phyloP scores from a whole-genome alignment of 352 stramenopile species.

The Globisporangium polare region DNA sequence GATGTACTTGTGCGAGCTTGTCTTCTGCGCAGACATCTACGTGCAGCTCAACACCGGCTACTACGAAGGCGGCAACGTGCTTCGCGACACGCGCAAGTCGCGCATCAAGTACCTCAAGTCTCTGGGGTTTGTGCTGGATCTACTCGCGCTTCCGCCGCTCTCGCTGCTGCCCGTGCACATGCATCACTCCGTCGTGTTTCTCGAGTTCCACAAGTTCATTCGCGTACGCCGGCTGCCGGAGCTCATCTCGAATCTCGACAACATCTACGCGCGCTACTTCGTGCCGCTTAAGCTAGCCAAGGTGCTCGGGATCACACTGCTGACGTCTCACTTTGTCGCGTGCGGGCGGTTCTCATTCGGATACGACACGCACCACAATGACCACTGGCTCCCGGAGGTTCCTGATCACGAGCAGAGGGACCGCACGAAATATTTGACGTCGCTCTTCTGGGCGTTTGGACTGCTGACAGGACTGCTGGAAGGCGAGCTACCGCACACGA shows the following conservation, averaged over 20 bases:
- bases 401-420: conserved; percentile 12
- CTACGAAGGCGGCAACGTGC: conserved; percentile 65
- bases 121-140: conserved; percentile 41
- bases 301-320: conserved; percentile 41
- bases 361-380: conserved; percentile 29
- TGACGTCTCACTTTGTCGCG: conserved; percentile 51
- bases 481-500: conserved; percentile 48
- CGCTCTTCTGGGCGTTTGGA: conserved; percentile 66
- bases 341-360: conserved; percentile 51
- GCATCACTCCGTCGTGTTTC: conserved; percentile 18
- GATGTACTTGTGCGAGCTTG: conserved; percentile 50
- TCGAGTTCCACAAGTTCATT: conserved; percentile 60
- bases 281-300: conserved; percentile 54
- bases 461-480: conserved; percentile 55
- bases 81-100: conserved; percentile 53
- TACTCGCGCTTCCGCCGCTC: conserved; percentile 42
- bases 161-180: conserved; percentile 29
- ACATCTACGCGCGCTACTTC: conserved; percentile 64
- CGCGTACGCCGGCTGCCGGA: conserved; percentile 41
- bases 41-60: conserved; percentile 73
- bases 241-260: conserved; percentile 55
- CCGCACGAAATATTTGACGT: conserved; percentile 41
- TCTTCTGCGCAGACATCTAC: conserved; percentile 64
- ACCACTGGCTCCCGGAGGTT: conserved; percentile 45
- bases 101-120: conserved; percentile 62